Conservation (phyloP, 352 stramenopile genomes). For the Phytopythium cucurbitacearum region DNA sequence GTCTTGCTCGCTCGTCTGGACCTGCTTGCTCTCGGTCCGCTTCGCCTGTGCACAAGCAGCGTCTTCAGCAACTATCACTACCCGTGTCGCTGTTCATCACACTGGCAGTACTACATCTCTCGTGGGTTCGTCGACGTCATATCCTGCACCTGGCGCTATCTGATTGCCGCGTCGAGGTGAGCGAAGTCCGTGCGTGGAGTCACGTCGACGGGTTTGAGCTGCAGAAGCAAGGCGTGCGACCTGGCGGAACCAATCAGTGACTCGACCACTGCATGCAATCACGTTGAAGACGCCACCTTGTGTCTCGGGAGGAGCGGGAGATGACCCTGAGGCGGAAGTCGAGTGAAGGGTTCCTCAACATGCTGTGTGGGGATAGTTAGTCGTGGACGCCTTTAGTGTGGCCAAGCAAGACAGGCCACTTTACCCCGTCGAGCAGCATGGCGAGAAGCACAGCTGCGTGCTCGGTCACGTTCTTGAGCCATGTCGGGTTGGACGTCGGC, state of each 20-base stretch:
- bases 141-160: too few species aligned
- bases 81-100: not conserved
- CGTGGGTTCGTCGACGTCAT: too few species aligned
- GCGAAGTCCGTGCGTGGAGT: too few species aligned
- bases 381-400: not conserved
- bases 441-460: slow-evolving; percentile 40
- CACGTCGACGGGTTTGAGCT: too few species aligned
- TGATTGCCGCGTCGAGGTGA: too few species aligned
- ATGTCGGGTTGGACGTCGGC: slow-evolving; percentile 45
- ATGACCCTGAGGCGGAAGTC: slow-evolving; percentile 57
- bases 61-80: not conserved
- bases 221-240: not conserved
- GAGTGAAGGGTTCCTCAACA: slow-evolving; percentile 52
- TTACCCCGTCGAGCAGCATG: slow-evolving; percentile 53
- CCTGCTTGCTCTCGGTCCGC: slow-evolving; percentile 35
- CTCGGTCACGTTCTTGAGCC: slow-evolving; percentile 52
- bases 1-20: slow-evolving; percentile 54
- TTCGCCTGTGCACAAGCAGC: slow-evolving; percentile 5
- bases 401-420: not conserved
- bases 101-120: not conserved
- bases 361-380: slow-evolving; percentile 12
- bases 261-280: not conserved
- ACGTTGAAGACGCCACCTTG: slow-evolving; percentile 13
- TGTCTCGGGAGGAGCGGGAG: slow-evolving; percentile 43
- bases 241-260: not conserved